phyloP scores from a whole-genome alignment of 2,329 filamentous ascomycete species.

The Chrysosporium keratinophilum region DNA sequence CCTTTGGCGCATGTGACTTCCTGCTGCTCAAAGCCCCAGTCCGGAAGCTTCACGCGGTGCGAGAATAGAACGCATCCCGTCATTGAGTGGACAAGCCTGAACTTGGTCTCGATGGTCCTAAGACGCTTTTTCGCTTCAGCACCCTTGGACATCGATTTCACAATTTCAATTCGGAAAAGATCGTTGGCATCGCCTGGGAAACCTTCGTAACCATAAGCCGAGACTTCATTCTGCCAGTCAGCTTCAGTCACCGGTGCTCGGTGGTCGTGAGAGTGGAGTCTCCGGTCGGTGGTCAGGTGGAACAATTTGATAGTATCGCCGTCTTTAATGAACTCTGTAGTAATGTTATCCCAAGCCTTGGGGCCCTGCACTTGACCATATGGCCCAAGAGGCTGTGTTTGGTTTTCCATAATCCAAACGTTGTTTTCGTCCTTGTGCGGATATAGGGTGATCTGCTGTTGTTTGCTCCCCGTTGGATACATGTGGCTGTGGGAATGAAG shows the following conservation, averaged over 20 bases:
- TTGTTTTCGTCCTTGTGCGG: conserved; percentile 99
- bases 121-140: conserved; percentile 70
- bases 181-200: conserved; percentile 97
- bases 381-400: conserved; percentile 74
- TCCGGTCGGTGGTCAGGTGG: conserved; percentile 71
- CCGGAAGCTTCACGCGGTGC: conserved; percentile 96
- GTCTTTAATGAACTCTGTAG: conserved; percentile 61
- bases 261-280: conserved; percentile 81
- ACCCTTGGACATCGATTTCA: conserved; percentile 76
- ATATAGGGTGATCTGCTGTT: conserved; percentile 96
- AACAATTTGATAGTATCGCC: conserved; percentile 74
- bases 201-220: conserved; percentile 92
- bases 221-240: conserved; percentile 93
- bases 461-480: conserved; percentile 95
- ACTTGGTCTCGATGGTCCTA: conserved; percentile 92
- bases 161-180: conserved; percentile 86
- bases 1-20: conserved; percentile 95
- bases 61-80: conserved; percentile 93
- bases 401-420: conserved; percentile 85
- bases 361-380: conserved; percentile 73
- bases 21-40: conserved; percentile 96
- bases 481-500: conserved; percentile 94
- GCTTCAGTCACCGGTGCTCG: conserved; percentile 75
- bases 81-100: conserved; percentile 91
- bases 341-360: conserved; percentile 69